A percentile compares a stretch with the other conserved stretches of the same genome.
phyloP scores from a whole-genome alignment of 73 alveolate genomes.

The Diophrys sp. region DNA sequence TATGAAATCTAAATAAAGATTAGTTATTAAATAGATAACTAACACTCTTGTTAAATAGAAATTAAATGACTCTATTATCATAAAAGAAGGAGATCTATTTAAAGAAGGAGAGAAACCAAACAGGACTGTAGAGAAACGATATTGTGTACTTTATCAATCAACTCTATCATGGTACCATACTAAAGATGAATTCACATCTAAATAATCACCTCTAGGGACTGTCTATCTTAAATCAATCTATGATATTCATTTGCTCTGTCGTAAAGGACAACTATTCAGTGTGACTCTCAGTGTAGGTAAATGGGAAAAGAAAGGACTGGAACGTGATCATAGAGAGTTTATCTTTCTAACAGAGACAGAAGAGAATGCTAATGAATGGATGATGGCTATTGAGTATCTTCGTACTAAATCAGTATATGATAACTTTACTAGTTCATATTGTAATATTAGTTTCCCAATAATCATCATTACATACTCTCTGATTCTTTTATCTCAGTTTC shows the following conservation, averaged over 20 bases:
- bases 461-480: no score
- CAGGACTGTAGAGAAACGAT: neutral
- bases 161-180: neutral
- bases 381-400: neutral
- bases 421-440: neutral
- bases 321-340: neutral
- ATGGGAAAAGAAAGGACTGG: neutral
- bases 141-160: neutral
- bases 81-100: neutral
- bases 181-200: neutral
- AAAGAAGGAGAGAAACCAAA: neutral
- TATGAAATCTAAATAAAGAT: slow-evolving; percentile 43
- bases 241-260: neutral
- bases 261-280: neutral
- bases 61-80: no score
- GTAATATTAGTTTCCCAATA: neutral
- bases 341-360: neutral
- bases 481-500: neutral
- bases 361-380: neutral
- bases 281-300: neutral
- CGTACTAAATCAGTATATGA: neutral
- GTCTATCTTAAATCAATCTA: neutral
- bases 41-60: slow-evolving; percentile 40
- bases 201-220: neutral
- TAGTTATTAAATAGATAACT: slow-evolving; percentile 37